phyloP scores from a whole-genome alignment of 805 yeast genomes.

The Kuraishia ogatae region DNA sequence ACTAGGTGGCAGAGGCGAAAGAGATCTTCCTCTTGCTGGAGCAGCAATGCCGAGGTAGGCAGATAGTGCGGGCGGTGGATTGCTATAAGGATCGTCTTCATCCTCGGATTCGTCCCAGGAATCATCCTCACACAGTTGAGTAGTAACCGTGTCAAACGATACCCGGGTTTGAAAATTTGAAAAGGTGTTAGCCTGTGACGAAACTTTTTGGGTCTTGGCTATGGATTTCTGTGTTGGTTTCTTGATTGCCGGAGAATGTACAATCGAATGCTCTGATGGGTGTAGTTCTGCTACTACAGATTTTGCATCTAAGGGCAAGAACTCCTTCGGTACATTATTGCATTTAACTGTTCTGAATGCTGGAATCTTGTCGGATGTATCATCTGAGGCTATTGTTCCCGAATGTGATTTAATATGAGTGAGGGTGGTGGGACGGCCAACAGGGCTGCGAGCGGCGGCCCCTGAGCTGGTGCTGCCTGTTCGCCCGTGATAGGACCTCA shows the following conservation, averaged over 20 bases:
- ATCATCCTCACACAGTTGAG: conserved; percentile 19
- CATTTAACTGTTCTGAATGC: neutral
- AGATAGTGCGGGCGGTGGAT: neutral
- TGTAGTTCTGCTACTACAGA: neutral
- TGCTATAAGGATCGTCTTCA: conserved; percentile 7
- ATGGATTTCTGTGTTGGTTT: neutral
- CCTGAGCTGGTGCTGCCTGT: neutral
- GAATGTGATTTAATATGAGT: neutral
- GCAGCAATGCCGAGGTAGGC: neutral
- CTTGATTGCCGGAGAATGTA: neutral
- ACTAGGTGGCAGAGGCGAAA: conserved; percentile 3
- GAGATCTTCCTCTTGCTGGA: conserved; percentile 12
- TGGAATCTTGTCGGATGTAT: neutral
- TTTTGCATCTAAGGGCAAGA: neutral
- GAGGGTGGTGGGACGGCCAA: neutral
- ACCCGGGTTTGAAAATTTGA: conserved; percentile 23
- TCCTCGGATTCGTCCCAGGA: conserved; percentile 12
- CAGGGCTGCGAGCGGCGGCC: neutral
- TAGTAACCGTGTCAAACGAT: conserved; percentile 47
- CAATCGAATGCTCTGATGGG: neutral
- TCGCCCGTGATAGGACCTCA: neutral
- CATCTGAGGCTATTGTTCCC: neutral
- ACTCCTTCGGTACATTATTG: neutral
- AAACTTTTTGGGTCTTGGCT: neutral
- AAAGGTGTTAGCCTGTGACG: neutral